Conservation (phyloP, 2,329 filamentous ascomycete genomes). For the Fusarium chaquense region DNA sequence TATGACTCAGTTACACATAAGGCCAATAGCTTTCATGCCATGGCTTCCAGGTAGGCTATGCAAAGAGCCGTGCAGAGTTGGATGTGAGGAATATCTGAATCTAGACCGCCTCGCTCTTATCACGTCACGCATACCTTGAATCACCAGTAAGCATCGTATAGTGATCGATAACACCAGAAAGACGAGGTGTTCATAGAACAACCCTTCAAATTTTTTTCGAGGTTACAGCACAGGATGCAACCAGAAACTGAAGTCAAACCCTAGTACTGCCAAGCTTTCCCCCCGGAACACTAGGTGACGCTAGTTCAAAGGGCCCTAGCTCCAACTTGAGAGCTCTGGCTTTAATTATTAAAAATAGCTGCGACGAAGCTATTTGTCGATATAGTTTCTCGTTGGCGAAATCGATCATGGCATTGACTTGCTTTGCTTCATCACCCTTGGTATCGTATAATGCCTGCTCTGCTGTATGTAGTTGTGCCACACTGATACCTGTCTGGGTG, state of each 20-base stretch:
- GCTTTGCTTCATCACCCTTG: neutral
- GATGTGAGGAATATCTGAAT: slow-evolving; percentile 15
- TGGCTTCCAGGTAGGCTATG: neutral
- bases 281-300: slow-evolving; percentile 34
- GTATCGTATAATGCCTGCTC: slow-evolving; percentile 7
- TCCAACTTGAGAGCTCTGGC: slow-evolving; percentile 20
- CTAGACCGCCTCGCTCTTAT: slow-evolving; percentile 16
- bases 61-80: slow-evolving; percentile 15
- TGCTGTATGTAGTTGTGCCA: neutral
- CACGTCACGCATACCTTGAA: neutral
- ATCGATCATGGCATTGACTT: neutral
- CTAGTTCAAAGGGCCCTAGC: slow-evolving; percentile 27
- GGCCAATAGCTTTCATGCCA: slow-evolving; percentile 4
- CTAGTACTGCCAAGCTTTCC: slow-evolving; percentile 43
- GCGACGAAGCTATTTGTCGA: slow-evolving; percentile 1
- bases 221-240: slow-evolving; percentile 23
- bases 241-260: slow-evolving; percentile 21
- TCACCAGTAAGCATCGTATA: neutral
- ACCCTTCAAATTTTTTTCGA: neutral
- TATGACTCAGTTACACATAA: neutral
- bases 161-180: neutral
- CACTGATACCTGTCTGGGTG: slow-evolving; percentile 5
- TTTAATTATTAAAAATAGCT: slow-evolving; percentile 19
- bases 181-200: neutral
- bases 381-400: slow-evolving; percentile 1